A percentile compares a stretch with the other conserved stretches of the same genome.
Evolutionary conservation across 768 basidiomycete genomes (phyloP).

Genomic region (Lenzites betulinus): DNA sequence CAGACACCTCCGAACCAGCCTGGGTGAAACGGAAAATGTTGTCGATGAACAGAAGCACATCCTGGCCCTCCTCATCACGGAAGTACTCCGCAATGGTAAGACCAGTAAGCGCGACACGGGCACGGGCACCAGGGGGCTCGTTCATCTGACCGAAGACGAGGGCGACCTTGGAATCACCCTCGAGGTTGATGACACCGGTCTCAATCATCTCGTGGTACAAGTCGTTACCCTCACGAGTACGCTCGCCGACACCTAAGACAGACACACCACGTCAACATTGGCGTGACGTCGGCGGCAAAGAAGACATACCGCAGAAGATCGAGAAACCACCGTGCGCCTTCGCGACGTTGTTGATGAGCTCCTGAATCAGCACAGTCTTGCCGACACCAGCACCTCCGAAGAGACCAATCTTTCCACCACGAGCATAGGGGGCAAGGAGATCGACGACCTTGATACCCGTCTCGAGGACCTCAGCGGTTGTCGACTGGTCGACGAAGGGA

Average conservation of each 20-base stretch:
- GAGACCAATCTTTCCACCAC: constrained; percentile 99
- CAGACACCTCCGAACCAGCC: constrained; percentile 99
- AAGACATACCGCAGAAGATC: constrained; percentile 85
- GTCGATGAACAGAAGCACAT: constrained; percentile 99
- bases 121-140: constrained; percentile 99
- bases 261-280: not conserved
- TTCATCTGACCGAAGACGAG: constrained; percentile 99
- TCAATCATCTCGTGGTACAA: constrained; percentile 99
- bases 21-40: constrained; percentile 99
- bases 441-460: constrained; percentile 99
- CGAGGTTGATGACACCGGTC: constrained; percentile 99
- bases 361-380: constrained; percentile 99
- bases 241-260: constrained; percentile 88
- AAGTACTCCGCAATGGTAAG: constrained; percentile 99
- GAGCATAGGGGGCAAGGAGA: constrained; percentile 98
- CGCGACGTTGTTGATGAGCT: constrained; percentile 99
- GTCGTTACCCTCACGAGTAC: constrained; percentile 99
- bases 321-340: constrained; percentile 99
- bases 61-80: constrained; percentile 99
- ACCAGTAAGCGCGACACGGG: constrained; percentile 99
- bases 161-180: constrained; percentile 99
- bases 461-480: constrained; percentile 97
- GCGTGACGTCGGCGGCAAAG: not conserved
- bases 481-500: constrained; percentile 97
- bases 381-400: constrained; percentile 99